phyloP scores from a whole-genome alignment of 345 rosid genomes.

The Ceriops zippeliana region DNA sequence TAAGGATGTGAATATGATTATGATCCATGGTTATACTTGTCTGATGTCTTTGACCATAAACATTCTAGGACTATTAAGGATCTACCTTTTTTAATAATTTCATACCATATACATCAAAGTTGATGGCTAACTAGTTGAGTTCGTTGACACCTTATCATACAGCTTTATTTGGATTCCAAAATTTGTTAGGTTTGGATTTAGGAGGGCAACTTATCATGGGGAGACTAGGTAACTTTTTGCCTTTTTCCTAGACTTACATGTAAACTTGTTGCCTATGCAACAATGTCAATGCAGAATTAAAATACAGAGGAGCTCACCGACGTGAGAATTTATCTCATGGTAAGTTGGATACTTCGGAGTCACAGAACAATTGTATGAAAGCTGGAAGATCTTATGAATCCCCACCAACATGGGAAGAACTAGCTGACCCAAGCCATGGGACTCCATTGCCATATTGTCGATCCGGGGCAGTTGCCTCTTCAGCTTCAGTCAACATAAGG shows the following conservation, averaged over 20 bases:
- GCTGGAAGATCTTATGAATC: conserved; percentile 18
- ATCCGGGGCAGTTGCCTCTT: conserved; percentile 18
- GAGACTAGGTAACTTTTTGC: neutral
- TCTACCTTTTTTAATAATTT: neutral
- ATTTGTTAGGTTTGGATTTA: neutral
- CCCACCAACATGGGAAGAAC: conserved; percentile 23
- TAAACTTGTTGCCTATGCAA: neutral
- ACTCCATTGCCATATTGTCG: conserved; percentile 20
- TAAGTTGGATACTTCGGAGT: conserved; percentile 6
- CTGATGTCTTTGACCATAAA: neutral
- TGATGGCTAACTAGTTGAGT: neutral
- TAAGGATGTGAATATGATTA: no score
- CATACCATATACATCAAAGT: neutral
- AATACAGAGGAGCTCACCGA: conserved; percentile 10
- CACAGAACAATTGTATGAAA: conserved; percentile 1
- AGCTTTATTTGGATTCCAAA: neutral
- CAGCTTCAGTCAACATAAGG: conserved; percentile 15
- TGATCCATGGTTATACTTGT: no score
- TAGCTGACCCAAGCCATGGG: conserved; percentile 16
- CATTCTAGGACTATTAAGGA: neutral
- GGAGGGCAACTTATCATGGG: neutral
- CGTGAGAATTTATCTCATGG: conserved; percentile 26
- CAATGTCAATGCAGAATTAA: conserved; percentile 24
- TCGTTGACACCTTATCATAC: neutral
- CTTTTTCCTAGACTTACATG: neutral